These are phyloP conservation scores for Pythium coloratum DNA, from an alignment of 352 stramenopile genomes.

Conservation along the genomic window DNA sequence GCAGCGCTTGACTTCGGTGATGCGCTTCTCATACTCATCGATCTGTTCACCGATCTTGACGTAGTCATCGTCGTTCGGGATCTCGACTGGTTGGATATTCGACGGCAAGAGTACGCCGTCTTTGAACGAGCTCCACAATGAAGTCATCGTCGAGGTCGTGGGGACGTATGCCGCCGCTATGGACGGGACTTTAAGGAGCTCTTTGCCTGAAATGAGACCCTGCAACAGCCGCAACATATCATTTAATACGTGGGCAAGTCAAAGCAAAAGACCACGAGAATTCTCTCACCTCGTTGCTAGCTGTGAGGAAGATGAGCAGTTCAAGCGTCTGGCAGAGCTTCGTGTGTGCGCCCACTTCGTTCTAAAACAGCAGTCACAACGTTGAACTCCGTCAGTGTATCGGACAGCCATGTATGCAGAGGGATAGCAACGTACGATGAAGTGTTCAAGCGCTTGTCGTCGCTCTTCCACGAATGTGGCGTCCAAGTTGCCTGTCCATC, in stretches of 20 bases:
- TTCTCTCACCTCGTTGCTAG: constrained; percentile 65
- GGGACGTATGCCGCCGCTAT: constrained; percentile 74
- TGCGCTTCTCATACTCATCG: constrained; percentile 82
- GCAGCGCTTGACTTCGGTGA: constrained; percentile 77
- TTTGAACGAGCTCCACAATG: constrained; percentile 81
- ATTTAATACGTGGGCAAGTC: no score
- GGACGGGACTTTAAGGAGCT: constrained; percentile 77
- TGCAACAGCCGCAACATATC: constrained; percentile 15
- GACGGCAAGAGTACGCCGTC: constrained; percentile 75
- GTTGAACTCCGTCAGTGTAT: no score
- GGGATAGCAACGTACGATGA: constrained; percentile 54
- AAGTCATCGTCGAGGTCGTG: constrained; percentile 70
- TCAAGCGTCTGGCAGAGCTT: constrained; percentile 84
- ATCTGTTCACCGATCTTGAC: constrained; percentile 85
- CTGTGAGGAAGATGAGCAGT: constrained; percentile 81
- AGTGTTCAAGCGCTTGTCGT: constrained; percentile 84
- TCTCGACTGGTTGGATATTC: constrained; percentile 83
- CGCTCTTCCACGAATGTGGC: constrained; percentile 89
- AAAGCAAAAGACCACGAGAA: no score
- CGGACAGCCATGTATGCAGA: no score
- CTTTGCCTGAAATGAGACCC: constrained; percentile 81
- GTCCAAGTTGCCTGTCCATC: constrained; percentile 89
- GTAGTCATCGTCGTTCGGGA: constrained; percentile 88
- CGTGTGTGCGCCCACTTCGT: constrained; percentile 84
- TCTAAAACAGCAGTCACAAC: constrained; percentile 34